These are phyloP conservation scores for Phytophthora fragariae DNA, from an alignment of 352 stramenopile genomes.

Conservation along the genomic window DNA sequence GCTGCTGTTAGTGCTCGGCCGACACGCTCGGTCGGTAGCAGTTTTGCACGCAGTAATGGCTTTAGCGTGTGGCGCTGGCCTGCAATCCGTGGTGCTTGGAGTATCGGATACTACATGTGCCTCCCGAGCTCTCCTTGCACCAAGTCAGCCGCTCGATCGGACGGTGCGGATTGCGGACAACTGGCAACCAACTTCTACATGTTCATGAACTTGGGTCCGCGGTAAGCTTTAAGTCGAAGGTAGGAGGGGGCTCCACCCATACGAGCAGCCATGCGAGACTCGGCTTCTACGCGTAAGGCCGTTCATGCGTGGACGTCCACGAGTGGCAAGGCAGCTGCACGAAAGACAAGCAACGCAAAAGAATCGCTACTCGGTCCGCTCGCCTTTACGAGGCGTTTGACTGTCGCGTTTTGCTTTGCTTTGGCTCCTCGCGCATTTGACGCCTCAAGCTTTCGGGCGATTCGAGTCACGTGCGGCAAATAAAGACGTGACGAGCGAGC, in stretches of 20 bases:
- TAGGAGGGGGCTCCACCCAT: background rate
- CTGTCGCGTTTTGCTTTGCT: conserved; percentile 1
- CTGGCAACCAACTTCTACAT: conserved; percentile 13
- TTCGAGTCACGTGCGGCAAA: conserved; percentile 13
- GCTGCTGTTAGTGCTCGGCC: conserved; percentile 7
- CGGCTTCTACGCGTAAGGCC: conserved; percentile 18
- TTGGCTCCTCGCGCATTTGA: conserved; percentile 9
- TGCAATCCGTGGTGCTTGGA: conserved; percentile 8
- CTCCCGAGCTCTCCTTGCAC: conserved; percentile 5
- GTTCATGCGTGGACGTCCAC: conserved; percentile 1
- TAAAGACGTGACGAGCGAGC: conserved; percentile 40
- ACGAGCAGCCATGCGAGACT: conserved; percentile 9
- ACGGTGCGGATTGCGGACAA: conserved; percentile 19
- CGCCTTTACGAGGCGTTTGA: conserved; percentile 39
- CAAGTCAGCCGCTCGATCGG: conserved; percentile 25
- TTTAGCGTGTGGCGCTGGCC: conserved; percentile 2
- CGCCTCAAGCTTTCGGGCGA: conserved; percentile 18
- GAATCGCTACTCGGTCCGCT: background rate
- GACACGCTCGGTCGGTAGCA: background rate
- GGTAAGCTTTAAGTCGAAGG: too few species aligned
- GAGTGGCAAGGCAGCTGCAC: conserved; percentile 10
- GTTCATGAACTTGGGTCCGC: too few species aligned
- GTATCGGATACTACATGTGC: background rate
- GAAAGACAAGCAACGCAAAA: conserved; percentile 39
- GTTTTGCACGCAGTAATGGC: conserved; percentile 28